phyloP scores from a whole-genome alignment of 139 green algal genomes.

The Trebouxia sp. region DNA sequence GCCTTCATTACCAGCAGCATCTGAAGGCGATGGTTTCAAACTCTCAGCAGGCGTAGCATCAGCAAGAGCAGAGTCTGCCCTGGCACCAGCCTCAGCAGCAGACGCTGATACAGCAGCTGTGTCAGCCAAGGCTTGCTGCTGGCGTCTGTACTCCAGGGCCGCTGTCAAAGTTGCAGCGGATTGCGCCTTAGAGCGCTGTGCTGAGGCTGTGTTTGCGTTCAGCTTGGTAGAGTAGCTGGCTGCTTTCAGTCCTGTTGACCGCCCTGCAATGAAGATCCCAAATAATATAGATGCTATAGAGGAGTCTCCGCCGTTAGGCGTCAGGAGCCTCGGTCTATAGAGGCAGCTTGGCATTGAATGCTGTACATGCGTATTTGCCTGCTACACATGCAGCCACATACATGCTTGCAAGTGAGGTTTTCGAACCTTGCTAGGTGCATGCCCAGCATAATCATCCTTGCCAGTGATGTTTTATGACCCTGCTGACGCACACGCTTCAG shows the following conservation, averaged over 20 bases:
- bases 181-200: not conserved
- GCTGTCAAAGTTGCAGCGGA: conserved; percentile 1
- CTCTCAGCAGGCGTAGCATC: not conserved
- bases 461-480: too few species aligned
- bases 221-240: conserved; percentile 7
- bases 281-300: too few species aligned
- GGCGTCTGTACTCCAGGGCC: not conserved
- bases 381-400: too few species aligned
- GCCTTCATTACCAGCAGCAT: not conserved
- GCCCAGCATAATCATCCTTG: too few species aligned
- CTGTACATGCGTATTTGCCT: too few species aligned
- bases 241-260: not conserved
- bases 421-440: too few species aligned
- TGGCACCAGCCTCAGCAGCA: not conserved
- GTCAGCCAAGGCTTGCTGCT: conserved; percentile 6
- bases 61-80: not conserved
- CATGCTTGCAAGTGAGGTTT: too few species aligned
- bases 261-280: too few species aligned
- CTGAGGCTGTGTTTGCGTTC: not conserved
- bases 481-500: too few species aligned
- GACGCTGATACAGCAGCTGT: conserved; percentile 12
- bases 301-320: too few species aligned
- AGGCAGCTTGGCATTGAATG: too few species aligned
- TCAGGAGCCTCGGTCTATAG: too few species aligned
- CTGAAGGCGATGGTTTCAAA: not conserved